Percentiles rank a stretch among this genome's conserved stretches.
Evolutionary conservation across 805 yeast genomes (phyloP).

Genomic region (Yarrowia yakushimensis): DNA sequence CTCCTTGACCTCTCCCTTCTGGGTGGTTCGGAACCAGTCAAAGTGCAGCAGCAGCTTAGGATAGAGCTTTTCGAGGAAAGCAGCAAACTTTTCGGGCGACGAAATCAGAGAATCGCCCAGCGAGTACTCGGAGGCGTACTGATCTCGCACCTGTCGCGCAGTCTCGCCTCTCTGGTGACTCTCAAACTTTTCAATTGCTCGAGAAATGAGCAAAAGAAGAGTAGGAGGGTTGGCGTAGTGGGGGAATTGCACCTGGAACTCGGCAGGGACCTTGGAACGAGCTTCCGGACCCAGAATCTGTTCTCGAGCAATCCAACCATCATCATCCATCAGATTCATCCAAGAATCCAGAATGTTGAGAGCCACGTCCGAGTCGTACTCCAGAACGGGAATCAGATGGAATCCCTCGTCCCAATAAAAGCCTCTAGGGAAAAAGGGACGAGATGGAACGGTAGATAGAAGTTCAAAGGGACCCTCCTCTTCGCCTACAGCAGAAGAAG

Average conservation of each 20-base stretch:
- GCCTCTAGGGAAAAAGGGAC: conserved; percentile 94
- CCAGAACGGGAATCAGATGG: conserved; percentile 75
- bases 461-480: conserved; percentile 74
- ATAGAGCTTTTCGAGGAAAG: conserved; percentile 51
- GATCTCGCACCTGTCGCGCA: conserved; percentile 2
- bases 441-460: conserved; percentile 82
- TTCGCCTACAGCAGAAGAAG: conserved; percentile 22
- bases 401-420: conserved; percentile 99
- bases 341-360: conserved; percentile 80
- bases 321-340: conserved; percentile 79
- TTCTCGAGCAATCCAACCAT: conserved; percentile 97
- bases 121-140: neutral
- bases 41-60: conserved; percentile 75
- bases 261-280: conserved; percentile 78
- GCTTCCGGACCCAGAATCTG: conserved; percentile 91
- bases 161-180: neutral
- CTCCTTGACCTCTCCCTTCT: conserved; percentile 67
- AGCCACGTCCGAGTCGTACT: conserved; percentile 78
- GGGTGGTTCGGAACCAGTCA: conserved; percentile 80
- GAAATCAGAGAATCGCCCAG: conserved; percentile 3
- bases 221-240: conserved; percentile 96
- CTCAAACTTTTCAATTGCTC: conserved; percentile 47
- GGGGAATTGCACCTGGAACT: conserved; percentile 82
- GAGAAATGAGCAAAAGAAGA: conserved; percentile 54
- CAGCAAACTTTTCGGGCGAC: conserved; percentile 24